Percentiles rank a stretch among this genome's conserved stretches.
These are phyloP conservation scores for Wolfiporia cocos DNA, from an alignment of 1,284 basidiomycete species.

Conservation along the genomic window DNA sequence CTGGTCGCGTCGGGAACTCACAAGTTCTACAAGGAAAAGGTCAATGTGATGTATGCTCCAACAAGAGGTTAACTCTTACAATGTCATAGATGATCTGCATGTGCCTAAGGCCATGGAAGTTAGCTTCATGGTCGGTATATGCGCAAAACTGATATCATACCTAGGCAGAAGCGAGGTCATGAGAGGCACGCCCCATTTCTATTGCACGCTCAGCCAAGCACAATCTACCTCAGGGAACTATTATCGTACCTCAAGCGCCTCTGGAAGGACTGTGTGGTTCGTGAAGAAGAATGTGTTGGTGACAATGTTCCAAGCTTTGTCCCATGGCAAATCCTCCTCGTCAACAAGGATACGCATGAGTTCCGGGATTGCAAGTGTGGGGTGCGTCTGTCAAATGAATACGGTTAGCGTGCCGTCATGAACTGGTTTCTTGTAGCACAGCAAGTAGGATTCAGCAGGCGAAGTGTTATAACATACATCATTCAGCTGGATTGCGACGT, in stretches of 20 bases:
- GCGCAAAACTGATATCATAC: slow-evolving; percentile 7
- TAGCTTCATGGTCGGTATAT: background rate
- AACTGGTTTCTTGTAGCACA: too few relatives aligned
- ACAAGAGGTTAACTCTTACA: slow-evolving; percentile 39
- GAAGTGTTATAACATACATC: slow-evolving; percentile 42
- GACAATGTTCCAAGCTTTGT: slow-evolving; percentile 79
- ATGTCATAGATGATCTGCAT: slow-evolving; percentile 91
- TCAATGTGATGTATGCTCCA: slow-evolving; percentile 8
- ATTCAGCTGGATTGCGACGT: slow-evolving; percentile 86
- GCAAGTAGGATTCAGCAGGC: background rate
- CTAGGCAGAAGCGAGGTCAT: slow-evolving; percentile 76
- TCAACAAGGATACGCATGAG: slow-evolving; percentile 86
- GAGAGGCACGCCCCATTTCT: slow-evolving; percentile 86
- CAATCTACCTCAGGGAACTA: background rate
- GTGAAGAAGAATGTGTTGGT: slow-evolving; percentile 92
- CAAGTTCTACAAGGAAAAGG: slow-evolving; percentile 36
- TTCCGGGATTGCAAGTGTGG: slow-evolving; percentile 91
- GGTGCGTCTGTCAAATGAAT: slow-evolving; percentile 74
- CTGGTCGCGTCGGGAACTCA: too few relatives aligned
- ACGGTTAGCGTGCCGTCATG: too few relatives aligned
- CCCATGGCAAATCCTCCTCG: slow-evolving; percentile 85
- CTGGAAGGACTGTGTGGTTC: slow-evolving; percentile 82
- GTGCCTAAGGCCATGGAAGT: slow-evolving; percentile 34
- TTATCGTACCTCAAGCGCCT: slow-evolving; percentile 49
- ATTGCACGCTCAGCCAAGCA: slow-evolving; percentile 6